These are phyloP conservation scores for Metarhizium anisopliae DNA, from an alignment of 2,329 filamentous ascomycete genomes.

Conservation along the genomic window DNA sequence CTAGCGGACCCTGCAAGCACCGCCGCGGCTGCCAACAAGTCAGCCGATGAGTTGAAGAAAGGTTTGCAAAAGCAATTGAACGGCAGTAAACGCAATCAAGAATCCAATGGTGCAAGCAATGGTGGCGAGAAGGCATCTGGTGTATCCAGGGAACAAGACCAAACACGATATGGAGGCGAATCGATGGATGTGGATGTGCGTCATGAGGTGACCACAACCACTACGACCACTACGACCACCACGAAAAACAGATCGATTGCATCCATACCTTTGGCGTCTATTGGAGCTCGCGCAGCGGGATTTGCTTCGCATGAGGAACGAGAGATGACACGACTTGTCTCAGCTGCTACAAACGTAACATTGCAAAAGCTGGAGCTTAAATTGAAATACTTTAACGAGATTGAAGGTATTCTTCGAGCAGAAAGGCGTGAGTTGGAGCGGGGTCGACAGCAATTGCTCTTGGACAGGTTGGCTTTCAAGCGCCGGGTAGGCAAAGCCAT, in stretches of 20 bases:
- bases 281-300: constrained; percentile 76
- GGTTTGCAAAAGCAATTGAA: constrained; percentile 73
- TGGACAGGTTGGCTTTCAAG: constrained; percentile 86
- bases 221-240: constrained; percentile 37
- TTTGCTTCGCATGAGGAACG: constrained; percentile 94
- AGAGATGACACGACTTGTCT: constrained; percentile 89
- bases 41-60: constrained; percentile 76
- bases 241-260: constrained; percentile 46
- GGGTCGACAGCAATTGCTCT: constrained; percentile 83
- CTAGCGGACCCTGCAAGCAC: constrained; percentile 85
- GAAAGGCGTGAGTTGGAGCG: constrained; percentile 90
- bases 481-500: constrained; percentile 78
- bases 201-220: constrained; percentile 41
- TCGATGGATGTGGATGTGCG: constrained; percentile 56
- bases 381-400: constrained; percentile 90
- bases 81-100: constrained; percentile 31
- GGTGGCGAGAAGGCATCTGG: constrained; percentile 16
- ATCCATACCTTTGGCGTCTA: constrained; percentile 75
- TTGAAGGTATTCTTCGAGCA: constrained; percentile 84
- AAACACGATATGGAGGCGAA: constrained; percentile 33
- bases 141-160: background rate
- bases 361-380: constrained; percentile 94
- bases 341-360: constrained; percentile 86
- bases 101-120: constrained; percentile 52
- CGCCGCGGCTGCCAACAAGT: constrained; percentile 81